These are phyloP conservation scores for Helotiales sp. DNA, from an alignment of 2,329 filamentous ascomycete genomes.

Conservation along the genomic window DNA sequence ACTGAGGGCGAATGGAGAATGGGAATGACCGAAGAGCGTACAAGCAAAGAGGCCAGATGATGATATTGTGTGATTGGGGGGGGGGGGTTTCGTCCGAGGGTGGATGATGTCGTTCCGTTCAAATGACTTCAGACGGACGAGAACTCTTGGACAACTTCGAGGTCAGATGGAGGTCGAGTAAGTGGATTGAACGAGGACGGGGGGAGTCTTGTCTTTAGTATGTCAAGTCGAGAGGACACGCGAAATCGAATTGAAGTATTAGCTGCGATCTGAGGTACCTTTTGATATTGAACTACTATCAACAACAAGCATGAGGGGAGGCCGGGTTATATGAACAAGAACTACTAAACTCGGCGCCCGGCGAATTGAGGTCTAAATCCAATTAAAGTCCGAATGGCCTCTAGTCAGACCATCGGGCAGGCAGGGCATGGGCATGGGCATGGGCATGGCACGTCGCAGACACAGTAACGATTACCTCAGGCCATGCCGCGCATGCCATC, in stretches of 20 bases:
- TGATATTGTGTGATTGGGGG: slow-evolving; percentile 1
- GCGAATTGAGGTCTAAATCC: not conserved
- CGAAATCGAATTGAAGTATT: not conserved
- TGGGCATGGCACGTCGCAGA: not conserved
- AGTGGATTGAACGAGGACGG: not conserved
- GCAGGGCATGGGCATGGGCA: too few relatives aligned
- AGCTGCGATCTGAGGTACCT: not conserved
- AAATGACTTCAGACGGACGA: not conserved
- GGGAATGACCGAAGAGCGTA: not conserved
- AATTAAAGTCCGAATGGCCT: not conserved
- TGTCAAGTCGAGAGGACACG: not conserved
- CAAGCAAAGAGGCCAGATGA: not conserved
- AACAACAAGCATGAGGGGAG: not conserved
- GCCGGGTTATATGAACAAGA: slow-evolving; percentile 1
- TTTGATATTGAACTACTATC: not conserved
- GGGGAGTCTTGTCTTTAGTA: not conserved
- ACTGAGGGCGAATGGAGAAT: not conserved
- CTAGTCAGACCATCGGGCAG: not conserved
- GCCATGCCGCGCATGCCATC: slow-evolving; percentile 1
- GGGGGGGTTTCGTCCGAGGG: not conserved
- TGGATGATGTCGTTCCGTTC: not conserved
- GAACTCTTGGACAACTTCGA: not conserved
- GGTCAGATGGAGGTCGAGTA: not conserved
- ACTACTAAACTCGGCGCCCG: not conserved
- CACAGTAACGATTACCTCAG: slow-evolving; percentile 14